Evolutionary conservation across 768 basidiomycete species (phyloP).

Genomic region (Boletus huronensis): DNA sequence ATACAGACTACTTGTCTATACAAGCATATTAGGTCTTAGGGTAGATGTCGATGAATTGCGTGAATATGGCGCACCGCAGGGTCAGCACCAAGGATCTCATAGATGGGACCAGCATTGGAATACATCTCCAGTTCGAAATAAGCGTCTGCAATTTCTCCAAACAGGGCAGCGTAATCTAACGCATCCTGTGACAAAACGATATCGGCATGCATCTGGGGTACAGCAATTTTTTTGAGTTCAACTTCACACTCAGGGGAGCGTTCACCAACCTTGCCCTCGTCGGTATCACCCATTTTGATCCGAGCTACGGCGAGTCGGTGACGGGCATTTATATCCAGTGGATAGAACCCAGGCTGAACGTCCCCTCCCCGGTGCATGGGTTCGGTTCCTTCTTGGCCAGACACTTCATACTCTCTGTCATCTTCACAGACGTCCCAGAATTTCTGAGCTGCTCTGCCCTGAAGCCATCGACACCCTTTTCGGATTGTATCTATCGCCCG

Average conservation of each 20-base stretch:
- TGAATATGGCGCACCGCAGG: background rate
- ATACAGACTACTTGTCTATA: background rate
- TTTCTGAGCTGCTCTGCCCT: background rate
- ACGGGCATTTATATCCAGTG: conserved; percentile 41
- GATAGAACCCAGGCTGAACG: background rate
- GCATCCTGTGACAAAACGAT: conserved; percentile 70
- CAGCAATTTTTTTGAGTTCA: background rate
- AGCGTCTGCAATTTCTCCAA: conserved; percentile 80
- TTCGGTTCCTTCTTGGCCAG: conserved; percentile 44
- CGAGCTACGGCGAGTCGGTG: conserved; percentile 81
- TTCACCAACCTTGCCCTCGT: conserved; percentile 71
- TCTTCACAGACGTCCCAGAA: background rate
- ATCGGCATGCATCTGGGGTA: conserved; percentile 67
- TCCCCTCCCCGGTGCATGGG: background rate
- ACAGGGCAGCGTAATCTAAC: conserved; percentile 71
- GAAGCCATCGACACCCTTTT: background rate
- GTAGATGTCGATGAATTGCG: too few species aligned
- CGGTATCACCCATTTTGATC: conserved; percentile 71
- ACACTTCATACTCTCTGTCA: conserved; percentile 29
- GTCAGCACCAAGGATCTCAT: background rate
- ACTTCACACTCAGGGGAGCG: background rate
- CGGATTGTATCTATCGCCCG: background rate
- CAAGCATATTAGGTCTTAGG: background rate
- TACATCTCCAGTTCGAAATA: conserved; percentile 42
- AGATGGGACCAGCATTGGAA: background rate